These are phyloP conservation scores for Urostyla sp. DNA, from an alignment of 73 alveolate species.

Conservation along the genomic window DNA sequence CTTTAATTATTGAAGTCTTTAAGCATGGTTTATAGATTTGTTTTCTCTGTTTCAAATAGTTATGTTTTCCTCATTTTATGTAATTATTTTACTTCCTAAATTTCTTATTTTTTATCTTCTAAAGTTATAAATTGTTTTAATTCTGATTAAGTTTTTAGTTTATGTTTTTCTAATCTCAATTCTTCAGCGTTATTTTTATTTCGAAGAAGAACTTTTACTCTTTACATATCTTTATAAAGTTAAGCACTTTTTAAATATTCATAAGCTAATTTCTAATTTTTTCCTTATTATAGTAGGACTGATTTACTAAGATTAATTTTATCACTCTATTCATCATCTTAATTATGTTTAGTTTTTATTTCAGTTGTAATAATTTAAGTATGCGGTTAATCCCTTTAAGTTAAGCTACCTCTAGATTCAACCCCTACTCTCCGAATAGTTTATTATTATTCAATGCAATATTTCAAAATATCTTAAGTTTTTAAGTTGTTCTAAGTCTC, in stretches of 20 bases:
- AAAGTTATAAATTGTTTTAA: neutral
- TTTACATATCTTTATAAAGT: conserved; percentile 20
- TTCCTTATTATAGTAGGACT: neutral
- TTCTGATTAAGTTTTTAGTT: neutral
- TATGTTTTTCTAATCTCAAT: neutral
- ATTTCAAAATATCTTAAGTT: conserved; percentile 20
- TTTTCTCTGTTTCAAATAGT: neutral
- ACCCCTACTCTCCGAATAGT: neutral
- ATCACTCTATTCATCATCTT: too few species aligned
- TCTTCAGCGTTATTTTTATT: conserved; percentile 25
- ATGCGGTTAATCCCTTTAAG: neutral
- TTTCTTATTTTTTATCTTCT: conserved; percentile 34
- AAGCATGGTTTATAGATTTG: neutral
- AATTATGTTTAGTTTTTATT: too few species aligned
- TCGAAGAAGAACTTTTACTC: conserved; percentile 9
- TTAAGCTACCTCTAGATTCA: neutral
- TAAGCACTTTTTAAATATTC: neutral
- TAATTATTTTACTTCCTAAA: conserved; percentile 6
- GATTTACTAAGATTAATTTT: too few species aligned
- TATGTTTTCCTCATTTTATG: neutral
- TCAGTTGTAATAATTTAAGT: too few species aligned
- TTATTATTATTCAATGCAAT: neutral
- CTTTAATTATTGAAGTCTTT: conserved; percentile 11
- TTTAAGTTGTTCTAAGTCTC: conserved; percentile 8
- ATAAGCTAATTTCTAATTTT: neutral